A percentile compares a stretch with the other conserved stretches of the same genome.
Evolutionary conservation across 148 eudicot species (phyloP).

Genomic region (Dysphania ambrosioides): DNA sequence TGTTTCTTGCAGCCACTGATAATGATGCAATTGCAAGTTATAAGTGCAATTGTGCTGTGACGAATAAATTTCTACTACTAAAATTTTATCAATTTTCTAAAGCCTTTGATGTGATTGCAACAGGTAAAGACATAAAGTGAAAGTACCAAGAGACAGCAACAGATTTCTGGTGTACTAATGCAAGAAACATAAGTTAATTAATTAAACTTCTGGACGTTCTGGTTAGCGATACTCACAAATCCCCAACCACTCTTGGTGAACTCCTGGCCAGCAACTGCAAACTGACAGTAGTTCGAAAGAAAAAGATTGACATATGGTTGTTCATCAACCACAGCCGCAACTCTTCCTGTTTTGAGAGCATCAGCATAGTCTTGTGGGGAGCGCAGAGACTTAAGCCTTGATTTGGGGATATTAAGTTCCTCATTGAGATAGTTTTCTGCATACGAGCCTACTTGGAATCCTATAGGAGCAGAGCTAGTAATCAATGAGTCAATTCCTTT

Average conservation of each 20-base stretch:
- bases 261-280: constrained; percentile 59
- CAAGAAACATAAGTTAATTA: background rate
- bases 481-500: constrained; percentile 70
- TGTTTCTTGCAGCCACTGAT: too few species aligned
- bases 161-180: background rate
- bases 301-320: constrained; percentile 68
- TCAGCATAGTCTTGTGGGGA: constrained; percentile 61
- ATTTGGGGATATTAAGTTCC: constrained; percentile 61
- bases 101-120: background rate
- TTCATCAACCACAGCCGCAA: constrained; percentile 91
- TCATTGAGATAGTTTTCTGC: constrained; percentile 60
- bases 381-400: constrained; percentile 63
- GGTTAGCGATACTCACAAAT: constrained; percentile 59
- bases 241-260: constrained; percentile 91
- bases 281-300: constrained; percentile 54
- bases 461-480: constrained; percentile 46
- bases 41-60: too few species aligned
- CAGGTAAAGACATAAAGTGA: background rate
- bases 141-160: background rate
- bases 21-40: too few species aligned
- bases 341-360: constrained; percentile 60
- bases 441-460: constrained; percentile 79
- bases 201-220: background rate
- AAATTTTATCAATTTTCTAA: too few species aligned
- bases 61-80: too few species aligned